A percentile compares a stretch with the other conserved stretches of the same genome.
Conservation (phyloP, 306 rosid genomes). For the Lablab purpureus region DNA sequence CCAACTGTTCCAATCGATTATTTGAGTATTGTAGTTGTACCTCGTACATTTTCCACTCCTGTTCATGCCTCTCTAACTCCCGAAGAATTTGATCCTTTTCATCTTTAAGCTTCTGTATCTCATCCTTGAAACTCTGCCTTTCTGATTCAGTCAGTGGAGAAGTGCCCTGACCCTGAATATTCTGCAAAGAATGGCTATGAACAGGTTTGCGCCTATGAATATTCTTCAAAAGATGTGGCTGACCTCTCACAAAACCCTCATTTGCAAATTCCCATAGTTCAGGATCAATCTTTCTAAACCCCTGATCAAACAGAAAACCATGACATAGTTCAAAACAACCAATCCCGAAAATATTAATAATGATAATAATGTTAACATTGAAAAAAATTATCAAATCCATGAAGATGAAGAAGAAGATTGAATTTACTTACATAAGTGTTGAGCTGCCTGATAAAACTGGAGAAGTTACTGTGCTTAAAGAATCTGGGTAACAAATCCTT, state of each 20-base stretch:
- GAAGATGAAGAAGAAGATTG: constrained; percentile 31
- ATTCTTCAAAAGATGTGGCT: constrained; percentile 77
- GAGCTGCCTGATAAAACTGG: constrained; percentile 93
- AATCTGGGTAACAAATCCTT: constrained; percentile 70
- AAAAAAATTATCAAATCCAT: constrained; percentile 12
- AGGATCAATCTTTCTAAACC: constrained; percentile 82
- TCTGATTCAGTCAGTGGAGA: constrained; percentile 62
- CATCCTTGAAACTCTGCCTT: constrained; percentile 56
- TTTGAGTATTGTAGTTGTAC: constrained; percentile 49
- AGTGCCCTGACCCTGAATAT: constrained; percentile 59
- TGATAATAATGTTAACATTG: background rate
- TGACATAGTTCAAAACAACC: constrained; percentile 29
- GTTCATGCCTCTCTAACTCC: constrained; percentile 61
- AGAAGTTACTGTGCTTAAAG: constrained; percentile 92
- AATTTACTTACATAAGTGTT: constrained; percentile 82
- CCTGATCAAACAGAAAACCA: constrained; percentile 58
- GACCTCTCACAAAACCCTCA: constrained; percentile 79
- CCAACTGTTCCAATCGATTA: constrained; percentile 60
- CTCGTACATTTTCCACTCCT: constrained; percentile 57
- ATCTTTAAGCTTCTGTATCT: constrained; percentile 63
- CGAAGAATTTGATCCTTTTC: constrained; percentile 60
- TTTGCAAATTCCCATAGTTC: constrained; percentile 92
- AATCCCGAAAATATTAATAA: background rate
- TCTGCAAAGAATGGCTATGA: constrained; percentile 88
- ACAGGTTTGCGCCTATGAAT: constrained; percentile 85